Base-by-base conservation (phyloP, 1,284 basidiomycete species). In the Albatrellus sp. region DNA sequence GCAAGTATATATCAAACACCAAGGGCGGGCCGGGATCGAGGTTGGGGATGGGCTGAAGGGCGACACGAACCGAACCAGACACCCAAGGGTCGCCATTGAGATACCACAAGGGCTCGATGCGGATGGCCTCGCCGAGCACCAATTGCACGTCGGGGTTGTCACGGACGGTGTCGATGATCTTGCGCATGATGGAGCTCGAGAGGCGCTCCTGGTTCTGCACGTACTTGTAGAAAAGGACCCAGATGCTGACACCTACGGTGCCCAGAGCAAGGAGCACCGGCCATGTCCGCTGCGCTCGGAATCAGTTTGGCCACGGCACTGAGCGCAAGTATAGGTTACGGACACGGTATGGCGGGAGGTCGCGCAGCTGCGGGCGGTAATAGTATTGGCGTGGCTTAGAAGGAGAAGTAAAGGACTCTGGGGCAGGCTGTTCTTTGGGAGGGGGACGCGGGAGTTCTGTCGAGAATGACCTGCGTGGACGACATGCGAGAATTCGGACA, bases 191-290 rank as follows among this genome's bases (percentile, higher is more conserved):
- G 4, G 84, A 87, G 52, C 75, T 80, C n/a, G 81, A 75, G 19
- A 86, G 67, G 52, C 77, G 79, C 57, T 88, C 85, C 55, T 83
- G 75, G 62, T 87, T 88, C 47, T 77, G 79, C 8, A 75, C 76
- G 51, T 75, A 77, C 24, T 70, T 66, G 51, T 85, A 68, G 59
- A 88, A 88, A 3, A 65, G 67, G 11, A 62, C 73, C 84, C 84
- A 87, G 10, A 70, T 73, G 2, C 72, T 60, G 3, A 81, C 58
- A 13, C 81, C 84, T 13, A 73, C 49, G 0, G 65, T 60, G 11
- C 68, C 64, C 39, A 76, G 62, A 0, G 64, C 70, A 17, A 78
- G 59, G n/a, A 77, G 55, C 19, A 67, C 55, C 0, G 80, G 81
- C 82, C 82, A 85, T 54, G 63, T 63, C 52, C 62, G 65, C 73